Percentiles rank a stretch among this genome's conserved stretches.
Conservation (phyloP, 345 rosid genomes). For the Lenwebbia sp. region DNA sequence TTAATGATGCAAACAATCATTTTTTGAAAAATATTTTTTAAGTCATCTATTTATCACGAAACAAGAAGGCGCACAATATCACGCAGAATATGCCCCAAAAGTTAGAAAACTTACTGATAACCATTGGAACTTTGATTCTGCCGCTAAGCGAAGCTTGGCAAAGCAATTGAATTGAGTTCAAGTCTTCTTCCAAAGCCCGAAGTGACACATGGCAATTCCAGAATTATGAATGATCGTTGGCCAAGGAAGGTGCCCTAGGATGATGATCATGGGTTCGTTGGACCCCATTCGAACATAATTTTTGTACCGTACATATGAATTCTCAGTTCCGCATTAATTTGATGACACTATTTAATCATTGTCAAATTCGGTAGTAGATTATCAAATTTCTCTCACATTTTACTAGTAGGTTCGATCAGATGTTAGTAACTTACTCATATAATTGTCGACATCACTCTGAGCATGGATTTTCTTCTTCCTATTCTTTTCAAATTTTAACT, state of each 20-base stretch:
- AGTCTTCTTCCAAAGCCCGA: neutral
- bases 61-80: too few relatives aligned
- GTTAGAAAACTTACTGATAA: too few relatives aligned
- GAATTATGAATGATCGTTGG: fast-evolving
- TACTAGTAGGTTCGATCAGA: neutral
- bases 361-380: neutral
- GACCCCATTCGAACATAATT: neutral
- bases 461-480: neutral
- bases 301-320: fast-evolving
- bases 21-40: too few relatives aligned
- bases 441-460: neutral
- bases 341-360: neutral
- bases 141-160: neutral
- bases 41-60: too few relatives aligned
- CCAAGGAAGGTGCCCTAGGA: fast-evolving
- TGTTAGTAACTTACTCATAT: neutral
- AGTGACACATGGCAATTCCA: fast-evolving
- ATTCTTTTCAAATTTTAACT: neutral
- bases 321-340: neutral
- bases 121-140: too few relatives aligned
- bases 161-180: too few relatives aligned
- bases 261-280: neutral
- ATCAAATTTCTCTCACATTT: neutral
- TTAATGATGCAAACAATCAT: too few relatives aligned
- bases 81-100: too few relatives aligned